Evolutionary conservation across 2,329 filamentous ascomycete genomes (phyloP).

Genomic region (Aureobasidium lini): DNA sequence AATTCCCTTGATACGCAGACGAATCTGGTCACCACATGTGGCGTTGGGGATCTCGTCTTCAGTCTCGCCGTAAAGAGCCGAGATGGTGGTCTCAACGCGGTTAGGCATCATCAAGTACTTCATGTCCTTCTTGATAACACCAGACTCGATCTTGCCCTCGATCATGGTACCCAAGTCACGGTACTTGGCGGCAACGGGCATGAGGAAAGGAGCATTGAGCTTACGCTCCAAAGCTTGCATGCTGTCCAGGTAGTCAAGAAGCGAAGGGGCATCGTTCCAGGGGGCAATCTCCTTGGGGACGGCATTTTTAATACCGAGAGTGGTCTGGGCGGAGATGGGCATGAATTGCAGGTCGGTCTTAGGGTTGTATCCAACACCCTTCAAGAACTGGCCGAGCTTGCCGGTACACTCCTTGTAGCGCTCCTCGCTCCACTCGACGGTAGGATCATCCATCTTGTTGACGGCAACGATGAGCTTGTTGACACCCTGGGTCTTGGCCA

Average conservation of each 20-base stretch:
- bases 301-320: constrained; percentile 79
- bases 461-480: constrained; percentile 92
- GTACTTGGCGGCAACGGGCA: constrained; percentile 95
- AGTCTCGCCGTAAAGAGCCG: constrained; percentile 87
- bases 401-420: constrained; percentile 88
- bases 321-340: constrained; percentile 87
- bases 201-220: constrained; percentile 97
- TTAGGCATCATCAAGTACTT: constrained; percentile 93
- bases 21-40: constrained; percentile 90
- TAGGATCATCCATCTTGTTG: constrained; percentile 99
- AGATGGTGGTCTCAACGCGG: constrained; percentile 68
- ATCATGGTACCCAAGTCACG: constrained; percentile 95
- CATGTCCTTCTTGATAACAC: constrained; percentile 85
- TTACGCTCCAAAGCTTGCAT: constrained; percentile 94
- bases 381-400: constrained; percentile 82
- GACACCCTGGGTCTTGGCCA: constrained; percentile 96
- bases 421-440: constrained; percentile 90
- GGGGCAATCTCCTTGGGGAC: constrained; percentile 67
- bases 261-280: constrained; percentile 83
- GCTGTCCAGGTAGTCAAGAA: constrained; percentile 89
- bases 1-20: constrained; percentile 82
- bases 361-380: constrained; percentile 86
- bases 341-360: constrained; percentile 92
- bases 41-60: constrained; percentile 81
- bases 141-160: constrained; percentile 94